Evolutionary conservation across 371 early-diverging fungal genomes (phyloP), one percentile per base, ranked within the genome.

Genomic region (Mucor plumbeus): DNA sequence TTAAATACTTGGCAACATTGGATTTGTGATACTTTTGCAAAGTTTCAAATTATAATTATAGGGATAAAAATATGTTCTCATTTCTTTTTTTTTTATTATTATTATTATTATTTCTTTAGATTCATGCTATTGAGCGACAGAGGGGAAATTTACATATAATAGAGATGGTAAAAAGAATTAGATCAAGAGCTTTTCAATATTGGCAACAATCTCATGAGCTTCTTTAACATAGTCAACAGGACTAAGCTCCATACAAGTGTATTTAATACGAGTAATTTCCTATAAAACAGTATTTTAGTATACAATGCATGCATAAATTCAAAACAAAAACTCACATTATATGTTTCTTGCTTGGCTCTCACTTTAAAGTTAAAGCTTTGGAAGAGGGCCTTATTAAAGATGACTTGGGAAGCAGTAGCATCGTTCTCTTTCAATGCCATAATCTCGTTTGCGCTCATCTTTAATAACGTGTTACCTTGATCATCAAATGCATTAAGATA

Each of bases 401-500:
- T 64, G 47, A 70, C 72, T 61, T 74, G 64, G 62, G 74, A 85
- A n/a, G 68, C 79, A 11, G 67, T 59, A 8, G 68, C 63, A 50
- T 88, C 74, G 6, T 59, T 65, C 11, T 85, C 86, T 69, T 77
- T 85, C 33, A 92, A 69, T 38, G 71, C 59, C 44, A 77, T 74
- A 68, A 95, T 64, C 9, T 94, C 93, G 56, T 82, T 83, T 5
- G 98, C 98, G 39, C 81, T 68, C 34, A 69, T 78, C 5, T 94
- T 93, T 4, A 98, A 65, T 40, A 99, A 64, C 40, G 63, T 17
- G 44, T 73, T 68, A 55, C 90, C 99, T 0, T 80, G 57, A 1
- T 97, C 98, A 77, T 97, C 93, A 77, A 99, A 99, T 11, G 87
- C 85, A 64, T 89, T 87, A 26, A 95, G 62, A 93, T 94, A 99